Base-by-base conservation (phyloP, 2,329 filamentous ascomycete species). In the Balansia obtecta region DNA sequence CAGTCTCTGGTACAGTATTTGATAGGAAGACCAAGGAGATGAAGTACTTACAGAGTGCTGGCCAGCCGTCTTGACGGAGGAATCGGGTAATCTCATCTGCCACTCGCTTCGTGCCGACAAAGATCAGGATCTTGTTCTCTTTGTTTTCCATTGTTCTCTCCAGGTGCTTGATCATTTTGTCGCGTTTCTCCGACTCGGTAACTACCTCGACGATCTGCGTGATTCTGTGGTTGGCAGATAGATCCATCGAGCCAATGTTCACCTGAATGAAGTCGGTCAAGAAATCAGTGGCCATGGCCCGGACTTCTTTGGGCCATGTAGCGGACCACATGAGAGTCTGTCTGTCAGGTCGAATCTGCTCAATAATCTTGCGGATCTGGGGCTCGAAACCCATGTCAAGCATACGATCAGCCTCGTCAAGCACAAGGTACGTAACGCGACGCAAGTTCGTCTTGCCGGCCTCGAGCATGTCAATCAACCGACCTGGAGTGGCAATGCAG, bases 341-440 rank as follows among this genome's bases (percentile, higher is more conserved):
- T 78, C 93, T 85, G 68, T 98, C 93, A 49, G 93, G 93, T 60
- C 93, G 88, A 70, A 97, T 97, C 74, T 98, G 93, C 56, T 86
- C 80, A 60, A 98, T 90, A 58, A 98, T 97, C 77, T 97, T 97
- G 75, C 93, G 88, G 63, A 98, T 97, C 70, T 97, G 93, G 58
- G 93, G 93, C 74, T 98, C 93, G 73, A 98, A 97, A 82, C 93
- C 93, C 93, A 98, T 98, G 74, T 98, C 93, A 68, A 98, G 79
- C 93, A 98, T 98, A 65, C 93, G 91, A 73, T 98, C 93, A 67
- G 93, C 93, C 76, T 98, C 93, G 63, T 98, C 93, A 56, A 98
- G 89, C 59, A 97, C 93, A 52, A 98, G 78, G 74, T 98, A 98
- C 51, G 93, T 98, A 55, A 97, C 90, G 68, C 93, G 89, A 58